Percentiles rank a stretch among this genome's conserved stretches.
Evolutionary conservation across 768 basidiomycete genomes (phyloP).

Genomic region (Rhodotorula babjevae): DNA sequence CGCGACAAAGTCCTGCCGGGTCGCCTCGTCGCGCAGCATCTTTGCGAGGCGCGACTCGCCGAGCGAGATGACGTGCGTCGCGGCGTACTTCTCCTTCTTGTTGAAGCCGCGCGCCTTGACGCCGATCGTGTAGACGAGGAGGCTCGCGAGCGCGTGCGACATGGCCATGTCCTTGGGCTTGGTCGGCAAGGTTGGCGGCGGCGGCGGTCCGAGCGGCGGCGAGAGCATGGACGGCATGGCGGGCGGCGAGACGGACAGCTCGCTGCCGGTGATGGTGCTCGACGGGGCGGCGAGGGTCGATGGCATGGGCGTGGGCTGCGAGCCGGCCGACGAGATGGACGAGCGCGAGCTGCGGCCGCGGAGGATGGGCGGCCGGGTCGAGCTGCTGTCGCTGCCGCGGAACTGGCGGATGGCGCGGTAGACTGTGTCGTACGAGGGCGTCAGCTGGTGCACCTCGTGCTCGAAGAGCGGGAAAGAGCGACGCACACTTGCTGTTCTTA

Average conservation of each 20-base stretch:
- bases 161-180: slow-evolving; percentile 50
- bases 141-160: slow-evolving; percentile 65
- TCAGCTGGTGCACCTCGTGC: too few relatives aligned
- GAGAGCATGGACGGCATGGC: background rate
- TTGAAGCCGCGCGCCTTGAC: slow-evolving; percentile 71
- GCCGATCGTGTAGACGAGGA: slow-evolving; percentile 90
- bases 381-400: slow-evolving; percentile 11
- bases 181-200: slow-evolving; percentile 4
- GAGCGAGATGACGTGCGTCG: slow-evolving; percentile 86
- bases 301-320: background rate
- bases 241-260: slow-evolving; percentile 8
- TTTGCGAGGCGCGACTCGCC: slow-evolving; percentile 77
- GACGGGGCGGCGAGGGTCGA: slow-evolving; percentile 5
- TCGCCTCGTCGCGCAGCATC: slow-evolving; percentile 55
- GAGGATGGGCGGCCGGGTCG: slow-evolving; percentile 4
- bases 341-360: slow-evolving; percentile 9
- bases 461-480: too few relatives aligned
- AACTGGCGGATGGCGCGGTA: slow-evolving; percentile 31
- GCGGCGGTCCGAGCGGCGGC: background rate
- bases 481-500: slow-evolving; percentile 33
- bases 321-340: background rate
- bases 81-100: slow-evolving; percentile 74
- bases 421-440: slow-evolving; percentile 4
- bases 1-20: slow-evolving; percentile 59
- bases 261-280: slow-evolving; percentile 2